These are phyloP conservation scores for Lotmaria passim DNA, from an alignment of 208 protist genomes.

Conservation along the genomic window DNA sequence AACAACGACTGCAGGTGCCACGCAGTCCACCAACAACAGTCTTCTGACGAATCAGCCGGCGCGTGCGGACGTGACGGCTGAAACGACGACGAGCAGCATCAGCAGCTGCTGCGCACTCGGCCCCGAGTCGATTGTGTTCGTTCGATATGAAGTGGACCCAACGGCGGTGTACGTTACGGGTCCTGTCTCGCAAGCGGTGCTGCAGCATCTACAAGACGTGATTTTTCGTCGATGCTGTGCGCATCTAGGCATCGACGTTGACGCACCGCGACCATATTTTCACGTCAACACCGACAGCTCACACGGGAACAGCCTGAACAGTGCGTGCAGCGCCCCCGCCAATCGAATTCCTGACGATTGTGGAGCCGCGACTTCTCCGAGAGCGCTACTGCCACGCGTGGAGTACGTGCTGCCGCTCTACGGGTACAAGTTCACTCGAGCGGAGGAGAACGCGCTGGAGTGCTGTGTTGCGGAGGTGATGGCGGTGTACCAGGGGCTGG, in stretches of 20 bases:
- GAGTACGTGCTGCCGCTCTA: slow-evolving; percentile 51
- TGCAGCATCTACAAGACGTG: slow-evolving; percentile 55
- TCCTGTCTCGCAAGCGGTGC: slow-evolving; percentile 38
- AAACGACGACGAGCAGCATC: slow-evolving; percentile 12
- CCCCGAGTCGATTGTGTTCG: slow-evolving; percentile 38
- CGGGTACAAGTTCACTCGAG: slow-evolving; percentile 46
- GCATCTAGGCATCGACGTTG: slow-evolving; percentile 24
- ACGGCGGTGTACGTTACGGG: slow-evolving; percentile 57
- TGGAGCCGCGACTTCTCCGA: too few species aligned
- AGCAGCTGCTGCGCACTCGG: slow-evolving; percentile 11
- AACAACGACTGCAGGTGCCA: background rate
- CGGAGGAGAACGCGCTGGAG: slow-evolving; percentile 53
- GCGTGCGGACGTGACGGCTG: too few species aligned
- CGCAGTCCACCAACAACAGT: background rate
- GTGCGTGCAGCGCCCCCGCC: background rate
- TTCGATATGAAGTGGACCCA: slow-evolving; percentile 68
- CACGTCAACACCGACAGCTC: slow-evolving; percentile 1
- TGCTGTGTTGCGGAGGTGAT: slow-evolving; percentile 60
- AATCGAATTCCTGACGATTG: too few species aligned
- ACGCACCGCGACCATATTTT: slow-evolving; percentile 31
- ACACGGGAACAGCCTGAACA: background rate
- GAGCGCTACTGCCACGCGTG: background rate
- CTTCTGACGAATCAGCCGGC: background rate
- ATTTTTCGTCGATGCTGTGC: slow-evolving; percentile 50
- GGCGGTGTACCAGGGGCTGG: slow-evolving; percentile 33